Evolutionary conservation across 129 eudicot genomes (phyloP).

Genomic region (carrot (Daucus carota)): DH1_v3.0 NC_030386.2:7767501-7768000

Average conservation of each 20-base stretch:
- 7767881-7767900: not conserved
- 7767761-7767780: not conserved
- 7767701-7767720: not conserved
- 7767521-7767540: not conserved
- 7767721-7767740: not conserved
- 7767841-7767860: not conserved
- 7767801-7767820: not conserved
- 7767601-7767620: not conserved
- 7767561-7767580: too few species aligned
- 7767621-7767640: too few species aligned
- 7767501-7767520: not conserved
- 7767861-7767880: not conserved
- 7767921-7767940: too few species aligned
- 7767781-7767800: not conserved
- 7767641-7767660: not conserved
- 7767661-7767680: not conserved
- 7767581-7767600: not conserved
- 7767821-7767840: not conserved
- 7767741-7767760: not conserved
- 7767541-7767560: too few species aligned
- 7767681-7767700: not conserved
- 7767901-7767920: not conserved
- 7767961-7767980: too few species aligned
- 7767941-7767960: too few species aligned
- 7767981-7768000: not conserved